phyloP scores from a whole-genome alignment of 208 protist genomes.

The Leishmania aethiopica region DNA sequence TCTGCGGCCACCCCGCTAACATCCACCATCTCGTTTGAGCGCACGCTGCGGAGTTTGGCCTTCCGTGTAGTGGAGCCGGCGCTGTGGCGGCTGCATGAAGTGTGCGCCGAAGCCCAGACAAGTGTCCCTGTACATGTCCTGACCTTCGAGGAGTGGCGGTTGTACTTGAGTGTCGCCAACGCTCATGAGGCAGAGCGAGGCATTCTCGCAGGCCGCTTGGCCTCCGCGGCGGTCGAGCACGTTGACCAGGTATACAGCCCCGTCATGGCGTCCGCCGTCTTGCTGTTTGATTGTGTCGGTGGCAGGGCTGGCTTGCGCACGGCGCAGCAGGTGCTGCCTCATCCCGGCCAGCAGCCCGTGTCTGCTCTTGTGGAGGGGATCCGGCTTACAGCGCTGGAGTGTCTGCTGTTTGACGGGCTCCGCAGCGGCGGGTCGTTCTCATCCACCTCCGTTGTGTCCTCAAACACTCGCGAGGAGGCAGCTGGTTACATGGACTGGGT shows the following conservation, averaged over 20 bases:
- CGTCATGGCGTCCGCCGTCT: conserved; percentile 21
- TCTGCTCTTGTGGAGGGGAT: conserved; percentile 66
- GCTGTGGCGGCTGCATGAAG: conserved; percentile 59
- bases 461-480: background rate
- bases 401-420: conserved; percentile 39
- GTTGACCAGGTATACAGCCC: conserved; percentile 1
- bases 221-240: background rate
- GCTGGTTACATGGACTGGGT: conserved; percentile 25
- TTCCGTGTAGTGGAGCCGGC: conserved; percentile 80
- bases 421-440: background rate
- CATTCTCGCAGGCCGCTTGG: background rate
- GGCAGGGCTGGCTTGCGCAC: conserved; percentile 41
- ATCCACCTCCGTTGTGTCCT: background rate
- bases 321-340: conserved; percentile 54
- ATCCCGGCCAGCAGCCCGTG: conserved; percentile 44
- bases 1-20: background rate
- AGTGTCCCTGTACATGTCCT: conserved; percentile 18
- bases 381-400: conserved; percentile 62
- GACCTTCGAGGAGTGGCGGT: conserved; percentile 20
- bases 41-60: conserved; percentile 66
- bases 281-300: conserved; percentile 28
- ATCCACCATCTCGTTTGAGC: conserved; percentile 15
- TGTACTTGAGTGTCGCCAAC: background rate
- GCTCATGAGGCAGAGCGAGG: background rate
- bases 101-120: conserved; percentile 5